Percentiles rank a stretch among this genome's conserved stretches.
Evolutionary conservation across 148 eudicot genomes (phyloP).

Genomic region (Selenicereus undatus): DNA sequence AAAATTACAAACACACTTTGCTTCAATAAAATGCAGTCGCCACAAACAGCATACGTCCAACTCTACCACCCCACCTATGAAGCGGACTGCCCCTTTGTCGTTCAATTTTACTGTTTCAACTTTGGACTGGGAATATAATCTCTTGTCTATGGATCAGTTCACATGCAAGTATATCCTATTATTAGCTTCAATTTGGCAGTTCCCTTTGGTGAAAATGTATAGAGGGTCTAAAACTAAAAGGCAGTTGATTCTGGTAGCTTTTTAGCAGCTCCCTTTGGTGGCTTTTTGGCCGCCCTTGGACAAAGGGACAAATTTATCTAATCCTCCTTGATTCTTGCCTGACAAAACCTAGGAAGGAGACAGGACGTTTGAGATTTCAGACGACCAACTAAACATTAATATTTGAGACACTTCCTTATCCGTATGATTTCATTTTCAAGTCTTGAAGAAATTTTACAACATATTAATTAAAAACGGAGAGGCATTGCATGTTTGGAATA

Average conservation of each 20-base stretch:
- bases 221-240: not conserved
- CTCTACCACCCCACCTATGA: too few relatives aligned
- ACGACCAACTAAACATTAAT: not conserved
- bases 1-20: too few relatives aligned
- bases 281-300: slow-evolving; percentile 2
- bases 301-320: not conserved
- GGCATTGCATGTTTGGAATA: too few relatives aligned
- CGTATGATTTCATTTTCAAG: too few relatives aligned
- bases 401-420: not conserved
- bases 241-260: not conserved
- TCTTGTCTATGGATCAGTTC: not conserved
- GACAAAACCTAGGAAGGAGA: not conserved
- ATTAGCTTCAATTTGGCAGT: not conserved
- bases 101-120: not conserved
- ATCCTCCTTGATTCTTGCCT: not conserved
- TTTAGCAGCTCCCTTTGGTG: not conserved
- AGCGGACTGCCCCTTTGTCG: not conserved
- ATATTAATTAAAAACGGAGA: too few relatives aligned
- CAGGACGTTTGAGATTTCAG: not conserved
- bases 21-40: too few relatives aligned
- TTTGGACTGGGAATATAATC: not conserved
- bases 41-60: too few relatives aligned
- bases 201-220: not conserved
- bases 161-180: not conserved
- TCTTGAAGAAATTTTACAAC: too few relatives aligned